Evolutionary conservation across 495 filamentous ascomycete genomes (phyloP).

Genomic region (Annulohypoxylon maeteangense): DNA sequence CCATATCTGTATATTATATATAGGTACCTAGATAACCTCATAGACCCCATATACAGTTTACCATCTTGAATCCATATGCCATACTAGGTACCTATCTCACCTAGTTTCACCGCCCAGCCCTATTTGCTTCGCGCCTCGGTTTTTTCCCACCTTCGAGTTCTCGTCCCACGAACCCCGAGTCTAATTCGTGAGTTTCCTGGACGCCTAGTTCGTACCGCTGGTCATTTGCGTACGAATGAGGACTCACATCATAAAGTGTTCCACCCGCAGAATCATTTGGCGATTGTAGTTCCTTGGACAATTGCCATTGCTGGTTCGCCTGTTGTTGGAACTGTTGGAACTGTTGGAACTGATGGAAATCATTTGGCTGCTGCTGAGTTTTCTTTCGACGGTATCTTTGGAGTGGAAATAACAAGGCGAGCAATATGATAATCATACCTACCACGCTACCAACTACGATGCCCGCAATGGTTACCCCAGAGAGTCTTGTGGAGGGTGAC

Average conservation of each 20-base stretch:
- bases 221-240: conserved; percentile 2
- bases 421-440: conserved; percentile 10
- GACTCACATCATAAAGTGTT: not conserved
- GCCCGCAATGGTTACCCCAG: conserved; percentile 30
- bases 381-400: conserved; percentile 22
- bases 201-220: conserved; percentile 21
- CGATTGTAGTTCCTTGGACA: conserved; percentile 26
- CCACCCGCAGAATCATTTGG: not conserved
- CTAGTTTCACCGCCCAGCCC: not conserved
- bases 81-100: not conserved
- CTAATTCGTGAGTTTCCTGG: conserved; percentile 20
- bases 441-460: conserved; percentile 24
- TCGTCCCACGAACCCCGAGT: conserved; percentile 24
- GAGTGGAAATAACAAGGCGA: conserved; percentile 12
- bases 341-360: not conserved
- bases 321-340: not conserved
- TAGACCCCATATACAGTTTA: not conserved
- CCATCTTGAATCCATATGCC: not conserved
- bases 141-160: conserved; percentile 16
- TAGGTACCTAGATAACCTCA: too few species aligned
- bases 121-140: not conserved
- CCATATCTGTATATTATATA: too few species aligned
- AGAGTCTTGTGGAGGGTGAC: conserved; percentile 13
- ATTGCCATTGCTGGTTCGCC: not conserved
- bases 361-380: not conserved